A percentile compares a stretch with the other conserved stretches of the same genome.
These are phyloP conservation scores for Calamus simplicifolius DNA, from an alignment of 176 grass and related monocot species.

Conservation along the genomic window DNA sequence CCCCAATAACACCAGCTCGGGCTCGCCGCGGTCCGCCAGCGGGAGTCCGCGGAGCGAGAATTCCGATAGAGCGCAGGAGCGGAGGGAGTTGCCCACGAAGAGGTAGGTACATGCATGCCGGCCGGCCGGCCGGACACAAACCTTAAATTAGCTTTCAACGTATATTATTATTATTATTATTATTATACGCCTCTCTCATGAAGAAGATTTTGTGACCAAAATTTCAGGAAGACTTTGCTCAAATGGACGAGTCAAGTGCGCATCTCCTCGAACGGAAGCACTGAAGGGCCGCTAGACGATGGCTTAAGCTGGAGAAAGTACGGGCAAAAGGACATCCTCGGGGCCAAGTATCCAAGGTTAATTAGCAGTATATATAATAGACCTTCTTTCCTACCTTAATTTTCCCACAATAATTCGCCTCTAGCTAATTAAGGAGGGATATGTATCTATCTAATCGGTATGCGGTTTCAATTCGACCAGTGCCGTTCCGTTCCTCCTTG, in stretches of 20 bases:
- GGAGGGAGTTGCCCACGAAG: slow-evolving; percentile 32
- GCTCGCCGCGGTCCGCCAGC: slow-evolving; percentile 52
- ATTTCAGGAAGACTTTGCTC: slow-evolving; percentile 42
- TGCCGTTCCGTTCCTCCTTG: too few species aligned
- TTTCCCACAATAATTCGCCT: neutral
- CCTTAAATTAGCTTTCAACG: too few species aligned
- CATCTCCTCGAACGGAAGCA: neutral
- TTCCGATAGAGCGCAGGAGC: slow-evolving; percentile 21
- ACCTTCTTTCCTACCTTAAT: neutral
- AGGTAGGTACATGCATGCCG: slow-evolving; percentile 31
- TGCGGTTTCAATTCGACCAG: too few species aligned
- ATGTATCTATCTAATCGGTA: too few species aligned
- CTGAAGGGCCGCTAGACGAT: slow-evolving; percentile 37
- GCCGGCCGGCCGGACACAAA: too few species aligned
- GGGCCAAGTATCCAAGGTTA: slow-evolving; percentile 63
- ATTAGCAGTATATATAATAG: slow-evolving; percentile 2
- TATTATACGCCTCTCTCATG: too few species aligned
- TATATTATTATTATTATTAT: too few species aligned
- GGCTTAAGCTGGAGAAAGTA: slow-evolving; percentile 82
- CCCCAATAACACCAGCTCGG: slow-evolving; percentile 12
- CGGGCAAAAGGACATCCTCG: slow-evolving; percentile 72
- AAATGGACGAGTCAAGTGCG: slow-evolving; percentile 38
- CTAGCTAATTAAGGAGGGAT: too few species aligned
- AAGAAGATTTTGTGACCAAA: neutral
- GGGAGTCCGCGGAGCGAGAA: slow-evolving; percentile 30